A percentile compares a stretch with the other conserved stretches of the same genome.
These are phyloP conservation scores for Auriculariales sp. DNA, from an alignment of 768 basidiomycete species.

Conservation along the genomic window DNA sequence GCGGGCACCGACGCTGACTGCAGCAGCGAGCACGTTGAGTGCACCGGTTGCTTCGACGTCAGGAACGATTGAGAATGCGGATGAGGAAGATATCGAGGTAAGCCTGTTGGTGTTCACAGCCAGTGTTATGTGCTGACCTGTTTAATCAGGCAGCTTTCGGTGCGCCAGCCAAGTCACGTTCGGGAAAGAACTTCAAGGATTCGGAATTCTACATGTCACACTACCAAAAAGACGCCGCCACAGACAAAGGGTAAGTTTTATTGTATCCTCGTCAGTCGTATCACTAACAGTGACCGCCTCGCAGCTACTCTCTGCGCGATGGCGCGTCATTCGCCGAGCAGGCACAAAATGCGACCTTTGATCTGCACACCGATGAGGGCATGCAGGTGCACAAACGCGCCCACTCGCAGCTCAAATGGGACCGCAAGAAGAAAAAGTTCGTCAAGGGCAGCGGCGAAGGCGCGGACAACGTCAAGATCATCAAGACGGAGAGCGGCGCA, in stretches of 20 bases:
- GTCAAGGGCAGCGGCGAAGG: slow-evolving; percentile 73
- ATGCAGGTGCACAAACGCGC: slow-evolving; percentile 37
- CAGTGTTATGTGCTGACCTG: background rate
- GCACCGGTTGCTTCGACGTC: slow-evolving; percentile 12
- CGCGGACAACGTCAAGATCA: slow-evolving; percentile 86
- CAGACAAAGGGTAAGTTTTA: slow-evolving; percentile 72
- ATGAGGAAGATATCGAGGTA: slow-evolving; percentile 67
- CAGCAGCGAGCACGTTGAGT: slow-evolving; percentile 13
- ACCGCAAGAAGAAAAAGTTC: slow-evolving; percentile 93
- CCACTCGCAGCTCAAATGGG: slow-evolving; percentile 68
- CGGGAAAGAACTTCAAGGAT: slow-evolving; percentile 46
- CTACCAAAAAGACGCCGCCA: slow-evolving; percentile 70
- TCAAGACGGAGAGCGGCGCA: slow-evolving; percentile 84
- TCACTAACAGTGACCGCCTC: background rate
- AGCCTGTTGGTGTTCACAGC: slow-evolving; percentile 9
- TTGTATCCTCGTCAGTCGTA: background rate
- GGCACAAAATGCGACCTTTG: slow-evolving; percentile 66
- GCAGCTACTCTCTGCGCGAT: slow-evolving; percentile 77
- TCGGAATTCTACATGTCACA: slow-evolving; percentile 86
- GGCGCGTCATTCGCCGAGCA: slow-evolving; percentile 81
- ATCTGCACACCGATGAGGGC: slow-evolving; percentile 69
- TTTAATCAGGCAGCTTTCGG: slow-evolving; percentile 50
- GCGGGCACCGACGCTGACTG: slow-evolving; percentile 17
- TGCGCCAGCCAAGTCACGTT: slow-evolving; percentile 26
- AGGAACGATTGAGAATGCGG: slow-evolving; percentile 17